A percentile compares a stretch with the other conserved stretches of the same genome.
Conservation (phyloP, 176 grass and related monocot species). For the Cenchrus americanus region DNA sequence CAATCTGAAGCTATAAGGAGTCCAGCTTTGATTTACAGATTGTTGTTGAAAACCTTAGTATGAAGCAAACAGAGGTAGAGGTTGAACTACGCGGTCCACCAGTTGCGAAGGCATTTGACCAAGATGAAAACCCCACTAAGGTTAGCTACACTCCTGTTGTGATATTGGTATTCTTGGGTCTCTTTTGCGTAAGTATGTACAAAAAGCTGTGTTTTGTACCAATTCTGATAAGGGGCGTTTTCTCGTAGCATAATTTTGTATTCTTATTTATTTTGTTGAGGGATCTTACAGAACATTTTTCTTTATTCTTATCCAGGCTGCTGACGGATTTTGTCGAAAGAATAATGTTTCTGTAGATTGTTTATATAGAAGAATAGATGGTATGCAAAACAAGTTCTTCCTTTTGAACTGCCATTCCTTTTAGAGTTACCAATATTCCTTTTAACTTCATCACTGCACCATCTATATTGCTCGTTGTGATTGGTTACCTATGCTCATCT, state of each 20-base stretch:
- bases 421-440: conserved; percentile 1
- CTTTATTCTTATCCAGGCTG: conserved; percentile 67
- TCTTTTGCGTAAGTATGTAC: conserved; percentile 3
- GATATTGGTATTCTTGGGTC: conserved; percentile 32
- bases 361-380: conserved; percentile 76
- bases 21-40: conserved; percentile 62
- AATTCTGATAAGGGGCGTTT: background rate
- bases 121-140: conserved; percentile 85
- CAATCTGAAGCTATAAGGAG: conserved; percentile 6
- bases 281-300: conserved; percentile 51
- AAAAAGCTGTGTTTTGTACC: no score
- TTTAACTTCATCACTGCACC: background rate
- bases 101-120: conserved; percentile 84
- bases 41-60: conserved; percentile 70
- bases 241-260: conserved; percentile 11
- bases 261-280: conserved; percentile 40
- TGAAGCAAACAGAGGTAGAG: conserved; percentile 75
- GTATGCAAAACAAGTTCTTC: conserved; percentile 42
- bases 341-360: conserved; percentile 61
- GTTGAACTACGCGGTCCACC: conserved; percentile 88
- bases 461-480: background rate
- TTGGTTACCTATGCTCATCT: conserved; percentile 1
- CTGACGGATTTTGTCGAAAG: conserved; percentile 89
- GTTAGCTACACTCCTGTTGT: conserved; percentile 46
- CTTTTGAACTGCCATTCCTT: conserved; percentile 16